Conservation (phyloP, 2,329 filamentous ascomycete species). For the Paecilomyces variotii region DNA sequence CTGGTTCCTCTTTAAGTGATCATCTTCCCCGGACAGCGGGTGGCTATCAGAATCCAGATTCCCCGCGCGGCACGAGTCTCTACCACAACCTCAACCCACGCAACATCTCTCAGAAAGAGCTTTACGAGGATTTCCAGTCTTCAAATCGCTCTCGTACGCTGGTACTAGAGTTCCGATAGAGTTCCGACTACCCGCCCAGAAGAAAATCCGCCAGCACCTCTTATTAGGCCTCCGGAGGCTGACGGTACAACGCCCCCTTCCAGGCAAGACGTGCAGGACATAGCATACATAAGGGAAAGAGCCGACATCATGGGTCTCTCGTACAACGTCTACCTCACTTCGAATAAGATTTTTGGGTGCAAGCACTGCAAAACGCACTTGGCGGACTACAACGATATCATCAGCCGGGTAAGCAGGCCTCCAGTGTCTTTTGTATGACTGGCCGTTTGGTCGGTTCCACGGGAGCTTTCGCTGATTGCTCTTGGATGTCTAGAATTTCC, state of each 20-base stretch:
- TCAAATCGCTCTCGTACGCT: not conserved
- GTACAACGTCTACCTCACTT: conserved; percentile 86
- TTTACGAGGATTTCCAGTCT: not conserved
- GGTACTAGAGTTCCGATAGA: not conserved
- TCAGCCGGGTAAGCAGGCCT: conserved; percentile 64
- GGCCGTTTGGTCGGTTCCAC: not conserved
- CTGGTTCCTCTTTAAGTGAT: not conserved
- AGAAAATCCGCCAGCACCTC: not conserved
- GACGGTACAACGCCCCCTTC: not conserved
- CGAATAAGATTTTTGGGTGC: conserved; percentile 83
- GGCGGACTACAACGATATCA: conserved; percentile 90
- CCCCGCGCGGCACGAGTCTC: not conserved
- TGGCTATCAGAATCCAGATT: not conserved
- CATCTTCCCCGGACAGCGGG: not conserved
- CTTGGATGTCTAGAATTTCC: conserved; percentile 66
- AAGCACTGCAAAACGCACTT: conserved; percentile 94
- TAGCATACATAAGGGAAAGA: not conserved
- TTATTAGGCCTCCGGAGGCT: not conserved
- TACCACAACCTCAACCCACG: not conserved
- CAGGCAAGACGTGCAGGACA: not conserved
- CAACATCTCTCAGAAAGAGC: not conserved
- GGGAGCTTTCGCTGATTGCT: conserved; percentile 1
- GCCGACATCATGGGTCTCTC: conserved; percentile 63
- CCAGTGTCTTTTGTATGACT: not conserved
- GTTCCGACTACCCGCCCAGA: not conserved